phyloP scores from a whole-genome alignment of 2,329 filamentous ascomycete genomes.

The Ophiocordyceps polyrhachis-furcata region DNA sequence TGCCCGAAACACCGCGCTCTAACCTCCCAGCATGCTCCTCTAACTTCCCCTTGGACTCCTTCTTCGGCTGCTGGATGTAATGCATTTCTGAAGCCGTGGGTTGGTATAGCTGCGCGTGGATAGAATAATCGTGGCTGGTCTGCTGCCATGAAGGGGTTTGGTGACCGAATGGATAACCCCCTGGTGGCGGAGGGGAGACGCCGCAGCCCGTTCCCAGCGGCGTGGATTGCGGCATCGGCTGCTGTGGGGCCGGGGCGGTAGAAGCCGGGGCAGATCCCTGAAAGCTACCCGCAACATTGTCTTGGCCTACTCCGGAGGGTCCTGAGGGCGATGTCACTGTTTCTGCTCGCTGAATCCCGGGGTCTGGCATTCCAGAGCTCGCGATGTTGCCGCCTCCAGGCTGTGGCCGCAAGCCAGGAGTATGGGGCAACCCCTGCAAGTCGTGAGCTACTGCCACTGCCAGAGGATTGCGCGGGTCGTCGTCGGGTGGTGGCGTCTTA shows the following conservation, averaged over 20 bases:
- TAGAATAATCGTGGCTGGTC: slow-evolving; percentile 25
- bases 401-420: slow-evolving; percentile 29
- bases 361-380: slow-evolving; percentile 23
- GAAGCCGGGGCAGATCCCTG: slow-evolving; percentile 15
- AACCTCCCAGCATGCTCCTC: slow-evolving; percentile 47
- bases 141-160: slow-evolving; percentile 8
- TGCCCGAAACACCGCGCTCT: slow-evolving; percentile 51
- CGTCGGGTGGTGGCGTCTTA: slow-evolving; percentile 62
- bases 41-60: slow-evolving; percentile 30
- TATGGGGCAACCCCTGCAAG: slow-evolving; percentile 32
- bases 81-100: slow-evolving; percentile 43
- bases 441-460: slow-evolving; percentile 39
- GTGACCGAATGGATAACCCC: slow-evolving; percentile 27
- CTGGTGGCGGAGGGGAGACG: slow-evolving; percentile 22
- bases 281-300: background rate
- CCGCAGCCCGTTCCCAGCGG: slow-evolving; percentile 14
- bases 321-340: slow-evolving; percentile 28
- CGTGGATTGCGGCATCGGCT: slow-evolving; percentile 8
- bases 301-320: background rate
- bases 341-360: slow-evolving; percentile 25
- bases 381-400: slow-evolving; percentile 12
- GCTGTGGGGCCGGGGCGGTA: slow-evolving; percentile 16
- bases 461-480: slow-evolving; percentile 38
- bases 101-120: slow-evolving; percentile 53
- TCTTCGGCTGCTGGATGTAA: slow-evolving; percentile 23